Evolutionary conservation across 495 filamentous ascomycete genomes (phyloP).

Genomic region (Aspergillus mulundensis): DNA sequence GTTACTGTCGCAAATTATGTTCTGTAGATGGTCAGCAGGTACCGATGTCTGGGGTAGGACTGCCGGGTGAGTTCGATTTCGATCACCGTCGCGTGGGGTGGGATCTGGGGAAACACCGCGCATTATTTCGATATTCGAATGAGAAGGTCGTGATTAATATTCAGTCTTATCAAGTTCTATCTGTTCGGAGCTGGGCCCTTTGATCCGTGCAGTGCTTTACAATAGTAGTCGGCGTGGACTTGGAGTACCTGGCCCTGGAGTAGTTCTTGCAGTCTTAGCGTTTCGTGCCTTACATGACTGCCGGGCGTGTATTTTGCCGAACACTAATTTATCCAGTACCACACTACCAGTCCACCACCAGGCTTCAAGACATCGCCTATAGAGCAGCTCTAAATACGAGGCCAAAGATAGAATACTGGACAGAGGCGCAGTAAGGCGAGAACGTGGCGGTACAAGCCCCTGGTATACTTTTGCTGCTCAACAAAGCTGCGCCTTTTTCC

Average conservation of each 20-base stretch:
- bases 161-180: constrained; percentile 1
- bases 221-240: too few species aligned
- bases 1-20: background rate
- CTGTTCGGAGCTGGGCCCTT: background rate
- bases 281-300: background rate
- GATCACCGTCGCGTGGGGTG: constrained; percentile 23
- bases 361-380: background rate
- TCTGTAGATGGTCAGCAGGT: constrained; percentile 13
- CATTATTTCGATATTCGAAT: constrained; percentile 6
- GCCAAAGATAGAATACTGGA: background rate
- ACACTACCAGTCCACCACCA: background rate
- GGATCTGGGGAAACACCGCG: constrained; percentile 20
- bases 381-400: background rate
- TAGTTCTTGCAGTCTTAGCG: background rate
- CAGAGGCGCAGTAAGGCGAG: background rate
- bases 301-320: background rate
- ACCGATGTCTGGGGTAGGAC: constrained; percentile 2
- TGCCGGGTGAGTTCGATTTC: constrained; percentile 1
- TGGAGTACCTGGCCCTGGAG: too few species aligned
- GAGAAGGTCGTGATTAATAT: constrained; percentile 14
- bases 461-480: constrained; percentile 17
- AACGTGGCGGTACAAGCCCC: constrained; percentile 18
- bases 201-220: background rate
- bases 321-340: background rate
- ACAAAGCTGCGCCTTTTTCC: constrained; percentile 13